Base-by-base conservation (phyloP, 106 monocot species). In the Gastrodia elata region DNA sequence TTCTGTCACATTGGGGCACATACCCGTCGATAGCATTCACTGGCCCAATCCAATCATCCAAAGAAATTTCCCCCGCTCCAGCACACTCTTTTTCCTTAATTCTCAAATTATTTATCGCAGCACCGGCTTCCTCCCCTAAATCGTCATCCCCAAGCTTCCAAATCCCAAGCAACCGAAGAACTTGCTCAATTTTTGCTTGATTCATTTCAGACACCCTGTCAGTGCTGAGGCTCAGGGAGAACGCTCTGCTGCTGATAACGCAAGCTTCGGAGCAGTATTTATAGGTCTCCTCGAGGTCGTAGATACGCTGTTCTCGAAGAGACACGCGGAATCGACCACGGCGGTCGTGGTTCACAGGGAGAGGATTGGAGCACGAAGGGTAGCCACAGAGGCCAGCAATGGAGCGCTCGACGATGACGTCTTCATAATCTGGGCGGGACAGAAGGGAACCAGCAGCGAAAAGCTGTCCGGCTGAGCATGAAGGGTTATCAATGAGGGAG, bases 21-120 rank as follows among this genome's bases (percentile, higher is more conserved):
- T 93, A 93, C 0, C 93, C 98, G 65, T 98, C 98, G 18, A 98
- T 85, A 18, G 98, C 98, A 76, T 89, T 71, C 0, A 85, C 32
- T 0, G 88, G 84, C 0, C 93, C 91, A 27, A 88, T 76, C 96
- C 87, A 92, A 42, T 96, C 86, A 24, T 86, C 78, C 68, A 89
- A 37, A 14, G 79, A 34, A 3, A 86, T 77, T 49, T 84, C 86
- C 0, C 81, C 84, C 5, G 44, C 46, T 27, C 44, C 65, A 9
- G 71, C 48, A 25, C 71, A 76, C 38, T 10, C 74, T 76, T 83
- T 91, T 89, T 94, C 94, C 68, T 42, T 74, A 73, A 92, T 87
- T 26, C 48, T 83, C 76, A 93, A 68, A 30, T 68, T 76, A 1
- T 82, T 71, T 46, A 84, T 35, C 68, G 13, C 69, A 44, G 71